phyloP scores from a whole-genome alignment of 129 eudicot species.

The Flaveria linearis region DNA sequence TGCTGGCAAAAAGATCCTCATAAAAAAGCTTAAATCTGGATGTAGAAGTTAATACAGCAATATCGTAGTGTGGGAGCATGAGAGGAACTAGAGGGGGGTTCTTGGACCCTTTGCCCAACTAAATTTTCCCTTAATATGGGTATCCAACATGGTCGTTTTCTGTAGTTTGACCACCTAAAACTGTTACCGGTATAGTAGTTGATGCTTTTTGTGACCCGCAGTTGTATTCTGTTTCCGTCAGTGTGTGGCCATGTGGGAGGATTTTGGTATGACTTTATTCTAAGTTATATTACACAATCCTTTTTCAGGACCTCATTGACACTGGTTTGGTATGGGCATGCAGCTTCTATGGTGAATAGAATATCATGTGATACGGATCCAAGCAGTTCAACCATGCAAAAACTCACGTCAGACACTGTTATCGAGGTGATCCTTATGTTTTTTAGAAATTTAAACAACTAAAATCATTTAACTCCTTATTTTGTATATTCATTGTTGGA shows the following conservation, averaged over 20 bases:
- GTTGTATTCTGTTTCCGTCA: too few species aligned
- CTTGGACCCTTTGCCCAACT: too few species aligned
- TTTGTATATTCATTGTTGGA: background rate
- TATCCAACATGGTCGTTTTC: background rate
- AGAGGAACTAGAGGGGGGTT: too few species aligned
- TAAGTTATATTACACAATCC: conserved; percentile 56
- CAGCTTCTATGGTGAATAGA: conserved; percentile 97
- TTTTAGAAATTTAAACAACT: background rate
- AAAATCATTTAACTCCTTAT: background rate
- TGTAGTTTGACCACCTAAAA: background rate
- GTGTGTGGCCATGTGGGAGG: conserved; percentile 11
- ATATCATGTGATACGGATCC: conserved; percentile 62
- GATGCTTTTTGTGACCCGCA: too few species aligned
- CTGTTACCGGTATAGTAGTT: too few species aligned
- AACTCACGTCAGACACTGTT: conserved; percentile 80
- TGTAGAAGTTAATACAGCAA: background rate
- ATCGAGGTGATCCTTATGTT: conserved; percentile 59
- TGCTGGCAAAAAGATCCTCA: background rate
- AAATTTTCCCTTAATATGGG: background rate
- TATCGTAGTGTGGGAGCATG: background rate
- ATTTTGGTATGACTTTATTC: conserved; percentile 40
- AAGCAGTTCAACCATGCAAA: conserved; percentile 54
- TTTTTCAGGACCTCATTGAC: conserved; percentile 96
- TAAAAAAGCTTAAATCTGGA: background rate
- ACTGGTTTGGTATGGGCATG: conserved; percentile 96